These are phyloP conservation scores for Emericellopsis atlantica DNA, from an alignment of 2,329 filamentous ascomycete species.

Conservation along the genomic window DNA sequence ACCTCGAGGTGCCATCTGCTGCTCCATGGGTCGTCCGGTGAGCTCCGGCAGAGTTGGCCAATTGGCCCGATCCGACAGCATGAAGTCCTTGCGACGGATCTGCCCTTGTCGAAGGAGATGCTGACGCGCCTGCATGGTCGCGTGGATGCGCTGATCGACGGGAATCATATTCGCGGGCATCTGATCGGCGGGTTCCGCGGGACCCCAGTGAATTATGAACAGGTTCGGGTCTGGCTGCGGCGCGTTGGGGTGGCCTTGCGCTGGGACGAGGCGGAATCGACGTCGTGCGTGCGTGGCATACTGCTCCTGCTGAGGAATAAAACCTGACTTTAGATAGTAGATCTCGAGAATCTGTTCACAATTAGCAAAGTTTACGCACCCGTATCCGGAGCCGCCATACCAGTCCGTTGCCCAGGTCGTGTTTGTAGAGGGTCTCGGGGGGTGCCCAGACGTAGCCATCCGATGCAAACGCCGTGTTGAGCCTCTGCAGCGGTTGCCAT, in stretches of 20 bases:
- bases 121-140: conserved; percentile 46
- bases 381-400: conserved; percentile 21
- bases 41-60: conserved; percentile 70
- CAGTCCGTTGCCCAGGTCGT: conserved; percentile 53
- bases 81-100: conserved; percentile 83
- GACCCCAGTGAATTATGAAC: conserved; percentile 86
- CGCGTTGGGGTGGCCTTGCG: conserved; percentile 55
- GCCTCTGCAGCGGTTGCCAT: conserved; percentile 70
- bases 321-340: conserved; percentile 71
- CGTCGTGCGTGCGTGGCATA: conserved; percentile 66
- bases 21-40: conserved; percentile 36
- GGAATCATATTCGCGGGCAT: conserved; percentile 58
- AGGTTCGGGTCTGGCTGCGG: conserved; percentile 67
- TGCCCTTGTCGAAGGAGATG: conserved; percentile 66
- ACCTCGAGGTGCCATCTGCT: conserved; percentile 29
- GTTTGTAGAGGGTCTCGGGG: conserved; percentile 62
- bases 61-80: conserved; percentile 77
- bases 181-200: conserved; percentile 60
- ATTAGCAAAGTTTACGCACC: background rate
- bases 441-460: conserved; percentile 91
- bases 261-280: conserved; percentile 73
- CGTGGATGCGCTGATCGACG: conserved; percentile 46
- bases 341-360: conserved; percentile 67
- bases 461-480: conserved; percentile 66
- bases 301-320: conserved; percentile 61